Evolutionary conservation across 2,329 filamentous ascomycete genomes (phyloP).

Genomic region (Tolypocladium ophioglossoides): DNA sequence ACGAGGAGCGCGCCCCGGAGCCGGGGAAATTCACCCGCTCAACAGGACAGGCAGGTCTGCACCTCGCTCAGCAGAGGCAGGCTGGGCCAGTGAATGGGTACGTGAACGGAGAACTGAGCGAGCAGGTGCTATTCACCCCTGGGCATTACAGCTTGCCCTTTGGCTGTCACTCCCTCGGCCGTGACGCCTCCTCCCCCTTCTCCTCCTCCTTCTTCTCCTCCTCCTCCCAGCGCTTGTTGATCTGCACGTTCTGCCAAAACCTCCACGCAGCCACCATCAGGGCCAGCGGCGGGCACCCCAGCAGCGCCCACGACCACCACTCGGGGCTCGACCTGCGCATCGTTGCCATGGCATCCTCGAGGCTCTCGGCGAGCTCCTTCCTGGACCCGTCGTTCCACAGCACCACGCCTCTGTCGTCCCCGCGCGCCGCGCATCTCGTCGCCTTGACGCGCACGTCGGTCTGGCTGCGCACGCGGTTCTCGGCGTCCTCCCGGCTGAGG

Average conservation of each 20-base stretch:
- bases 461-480: slow-evolving; percentile 79
- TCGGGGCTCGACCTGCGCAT: slow-evolving; percentile 54
- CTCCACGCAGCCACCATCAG: slow-evolving; percentile 58
- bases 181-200: too few species aligned
- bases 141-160: slow-evolving; percentile 8
- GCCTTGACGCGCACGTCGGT: slow-evolving; percentile 80
- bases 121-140: neutral
- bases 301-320: slow-evolving; percentile 74
- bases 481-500: slow-evolving; percentile 73
- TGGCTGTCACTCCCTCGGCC: slow-evolving; percentile 22
- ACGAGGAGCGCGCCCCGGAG: neutral
- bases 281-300: slow-evolving; percentile 65
- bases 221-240: slow-evolving; percentile 59
- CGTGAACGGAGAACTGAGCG: neutral
- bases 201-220: too few species aligned
- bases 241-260: slow-evolving; percentile 59
- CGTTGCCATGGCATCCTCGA: slow-evolving; percentile 54
- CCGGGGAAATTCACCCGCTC: neutral
- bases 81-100: too few species aligned
- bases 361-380: slow-evolving; percentile 56
- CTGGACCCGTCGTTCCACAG: slow-evolving; percentile 82
- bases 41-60: neutral
- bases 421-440: slow-evolving; percentile 56
- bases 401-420: slow-evolving; percentile 58
- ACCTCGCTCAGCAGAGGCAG: neutral